Evolutionary conservation across 176 grass and related monocot species (phyloP), one percentile per base, ranked within the genome.

Genomic region (Carex kokanica): DNA sequence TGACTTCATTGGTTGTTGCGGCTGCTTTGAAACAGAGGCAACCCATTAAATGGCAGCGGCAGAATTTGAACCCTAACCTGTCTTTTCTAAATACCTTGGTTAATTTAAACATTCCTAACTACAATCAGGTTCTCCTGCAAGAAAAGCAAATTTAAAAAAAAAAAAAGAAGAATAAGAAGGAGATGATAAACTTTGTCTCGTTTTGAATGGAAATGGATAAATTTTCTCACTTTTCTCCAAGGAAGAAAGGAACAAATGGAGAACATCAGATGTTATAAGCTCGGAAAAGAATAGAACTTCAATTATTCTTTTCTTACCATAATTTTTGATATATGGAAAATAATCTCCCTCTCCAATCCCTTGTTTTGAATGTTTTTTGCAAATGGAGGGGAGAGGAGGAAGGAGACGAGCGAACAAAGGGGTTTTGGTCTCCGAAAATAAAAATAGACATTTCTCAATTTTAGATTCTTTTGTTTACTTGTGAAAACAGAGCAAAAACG

Each of bases 11-110:
- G 38, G 80, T 27, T 53, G 36, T 63, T 88, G 85, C 81, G 40
- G 91, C 31, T 64, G 81, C 91, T 84, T 91, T 91, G 81, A 87
- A 93, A 77, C 91, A 93, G 84, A 90, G 86, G 81, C 91, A 90
- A 84, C 91, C 91, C 91, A 93, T 93, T 16, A 65, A 67, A 32
- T 25, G 49, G 6, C 72, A 25, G 11, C 51, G 73, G 49, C 55
- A 56, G 47, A 55, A 56, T 56, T 78, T 78, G 13, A 34, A 9
- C 53, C 51, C 25, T 56, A 78, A 32, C 51, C 55, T 56, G 51
- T 78, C 21, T 14, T 32, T 78, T 78, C 51, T 78, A 31, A 78
- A 78, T 54, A 25, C 49, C 20, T 15, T 32, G 45, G 20, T 78
- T 78, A 74, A 74, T 53, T 78, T 25, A 78, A 56, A 17, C 73